Evolutionary conservation across 1,284 basidiomycete species (phyloP), one percentile per base, ranked within the genome.

Genomic region (Tilletia caries): DNA sequence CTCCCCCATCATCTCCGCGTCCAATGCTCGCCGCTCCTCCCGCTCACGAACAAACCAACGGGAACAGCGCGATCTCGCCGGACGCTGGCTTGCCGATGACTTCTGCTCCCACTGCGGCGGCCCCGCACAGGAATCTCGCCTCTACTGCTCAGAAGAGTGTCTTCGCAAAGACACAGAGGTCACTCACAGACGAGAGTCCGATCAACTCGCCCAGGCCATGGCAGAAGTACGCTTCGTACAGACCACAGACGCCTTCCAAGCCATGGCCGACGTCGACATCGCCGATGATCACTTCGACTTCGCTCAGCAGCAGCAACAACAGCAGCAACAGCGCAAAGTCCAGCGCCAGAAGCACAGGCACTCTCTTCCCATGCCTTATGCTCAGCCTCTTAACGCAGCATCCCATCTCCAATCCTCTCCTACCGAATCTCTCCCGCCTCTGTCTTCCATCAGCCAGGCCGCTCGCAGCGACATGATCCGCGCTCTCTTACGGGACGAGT

Each of bases 111-210:
- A 62, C 33, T 62, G 58, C 32, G 27, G 33, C 32, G 58, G 32
- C 2, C 58, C 58, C 32, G 33, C 58, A 4, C 27, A 62, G 23
- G 58, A 62, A 23, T 34, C 27, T 23, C 32, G 33, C 32, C 58
- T 62, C 58, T 62, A 62, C 58, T 62, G 58, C 58, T 62, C 58
- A 20, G 58, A 62, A 62, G 33, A 62, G 33, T 62, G 58, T 37
- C 58, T 34, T 8, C 58, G 33, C 15, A 13, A 62, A 62, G 58
- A 62, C 6, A 15, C 32, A 10, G 27, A 62, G 18, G 58, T 29
- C 13, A 6, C 58, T 23, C 58, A 32, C 10, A 29, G 32, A 15
- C 32, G 33, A 15, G 58, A 62, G 32, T 62, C 58, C 10, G 32
- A 62, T 23, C 58, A 62, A 15, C 32, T 62, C n/a, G 58, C 58